Evolutionary conservation across 306 rosid genomes (phyloP).

Genomic region (Sicyos baderoa): DNA sequence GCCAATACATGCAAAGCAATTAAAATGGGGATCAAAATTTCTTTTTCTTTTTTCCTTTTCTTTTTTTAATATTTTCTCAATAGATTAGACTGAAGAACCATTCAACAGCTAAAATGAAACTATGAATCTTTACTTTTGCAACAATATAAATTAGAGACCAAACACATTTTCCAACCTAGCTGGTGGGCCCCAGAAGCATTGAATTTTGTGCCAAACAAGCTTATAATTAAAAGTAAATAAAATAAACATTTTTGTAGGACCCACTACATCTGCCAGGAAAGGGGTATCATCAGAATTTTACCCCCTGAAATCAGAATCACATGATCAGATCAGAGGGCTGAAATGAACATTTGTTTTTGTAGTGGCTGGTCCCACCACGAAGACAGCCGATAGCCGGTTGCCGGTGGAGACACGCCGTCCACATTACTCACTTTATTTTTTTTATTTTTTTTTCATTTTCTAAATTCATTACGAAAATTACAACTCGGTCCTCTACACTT

Average conservation of each 20-base stretch:
- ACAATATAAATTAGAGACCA: background rate
- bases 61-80: background rate
- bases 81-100: background rate
- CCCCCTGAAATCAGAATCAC: no score
- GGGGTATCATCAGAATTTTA: no score
- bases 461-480: background rate
- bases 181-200: background rate
- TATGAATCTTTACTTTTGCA: background rate
- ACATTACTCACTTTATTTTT: background rate
- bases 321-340: no score
- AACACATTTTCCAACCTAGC: constrained; percentile 3
- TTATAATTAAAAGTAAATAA: constrained; percentile 1
- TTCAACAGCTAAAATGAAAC: background rate
- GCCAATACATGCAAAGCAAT: background rate
- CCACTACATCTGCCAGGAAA: background rate
- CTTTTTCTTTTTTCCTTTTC: background rate
- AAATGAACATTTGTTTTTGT: no score
- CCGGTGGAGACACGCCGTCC: constrained; percentile 13
- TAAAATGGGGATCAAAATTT: background rate
- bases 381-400: background rate
- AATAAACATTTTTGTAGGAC: background rate
- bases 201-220: constrained; percentile 1
- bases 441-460: background rate
- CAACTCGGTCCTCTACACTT: background rate
- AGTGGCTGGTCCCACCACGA: background rate